Percentiles rank a stretch among this genome's conserved stretches.
Conservation (phyloP, 768 basidiomycete genomes). For the Leccinum incarnatum region DNA sequence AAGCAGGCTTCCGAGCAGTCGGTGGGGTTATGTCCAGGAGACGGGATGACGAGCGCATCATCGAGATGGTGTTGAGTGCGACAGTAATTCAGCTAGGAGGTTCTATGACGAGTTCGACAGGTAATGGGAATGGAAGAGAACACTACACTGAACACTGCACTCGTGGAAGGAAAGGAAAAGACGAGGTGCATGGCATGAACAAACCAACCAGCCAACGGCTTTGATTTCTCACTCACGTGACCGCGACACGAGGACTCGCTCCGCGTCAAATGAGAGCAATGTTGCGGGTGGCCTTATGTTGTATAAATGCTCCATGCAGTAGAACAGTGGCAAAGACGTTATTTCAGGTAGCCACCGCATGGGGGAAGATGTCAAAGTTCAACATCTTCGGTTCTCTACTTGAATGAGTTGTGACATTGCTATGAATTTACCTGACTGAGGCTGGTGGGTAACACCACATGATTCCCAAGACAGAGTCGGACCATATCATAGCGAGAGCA, state of each 20-base stretch:
- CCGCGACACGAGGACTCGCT: constrained; percentile 19
- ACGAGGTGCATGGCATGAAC: not conserved
- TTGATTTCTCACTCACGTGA: constrained; percentile 31
- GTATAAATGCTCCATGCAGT: too few relatives aligned
- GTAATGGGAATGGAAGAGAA: not conserved
- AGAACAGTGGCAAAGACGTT: too few relatives aligned
- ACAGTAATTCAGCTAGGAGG: not conserved
- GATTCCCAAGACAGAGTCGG: too few relatives aligned
- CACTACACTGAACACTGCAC: not conserved
- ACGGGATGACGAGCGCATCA: constrained; percentile 19
- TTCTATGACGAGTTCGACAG: not conserved
- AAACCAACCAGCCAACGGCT: not conserved
- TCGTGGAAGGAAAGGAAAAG: not conserved
- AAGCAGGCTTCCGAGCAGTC: constrained; percentile 15
- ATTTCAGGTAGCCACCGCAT: not conserved
- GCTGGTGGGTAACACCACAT: too few relatives aligned
- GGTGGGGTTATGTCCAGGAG: constrained; percentile 11
- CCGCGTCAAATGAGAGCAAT: not conserved
- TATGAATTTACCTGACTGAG: not conserved
- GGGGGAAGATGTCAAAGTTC: not conserved
- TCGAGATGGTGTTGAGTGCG: not conserved
- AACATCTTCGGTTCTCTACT: not conserved
- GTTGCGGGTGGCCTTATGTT: too few relatives aligned
- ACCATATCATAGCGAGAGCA: not conserved
- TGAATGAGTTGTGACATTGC: not conserved